phyloP scores from a whole-genome alignment of 1,139 yeast genomes.

The Sugiyamaella pinicola region DNA sequence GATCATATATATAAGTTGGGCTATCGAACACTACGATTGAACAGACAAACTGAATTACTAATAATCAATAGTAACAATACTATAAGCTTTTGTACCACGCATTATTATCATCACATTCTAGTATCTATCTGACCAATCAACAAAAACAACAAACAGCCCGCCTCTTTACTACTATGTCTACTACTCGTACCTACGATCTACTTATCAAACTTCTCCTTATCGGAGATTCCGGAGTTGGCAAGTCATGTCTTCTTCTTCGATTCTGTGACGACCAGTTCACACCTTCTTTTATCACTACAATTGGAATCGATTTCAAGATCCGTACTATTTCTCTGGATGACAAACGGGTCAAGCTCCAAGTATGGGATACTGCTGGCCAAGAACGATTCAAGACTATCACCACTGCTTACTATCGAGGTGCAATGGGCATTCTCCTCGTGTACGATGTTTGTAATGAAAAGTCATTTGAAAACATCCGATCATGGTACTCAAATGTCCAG shows the following conservation, averaged over 20 bases:
- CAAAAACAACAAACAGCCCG: not conserved
- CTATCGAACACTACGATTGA: too few relatives aligned
- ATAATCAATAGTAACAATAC: too few relatives aligned
- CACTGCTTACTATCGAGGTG: conserved; percentile 97
- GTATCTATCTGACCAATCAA: too few relatives aligned
- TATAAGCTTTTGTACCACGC: too few relatives aligned
- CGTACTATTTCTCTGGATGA: conserved; percentile 95
- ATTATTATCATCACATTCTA: too few relatives aligned
- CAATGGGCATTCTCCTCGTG: conserved; percentile 95
- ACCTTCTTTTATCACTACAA: conserved; percentile 94
- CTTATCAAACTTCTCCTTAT: conserved; percentile 91
- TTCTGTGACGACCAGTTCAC: conserved; percentile 97
- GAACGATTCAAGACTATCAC: conserved; percentile 98
- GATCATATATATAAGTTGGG: not conserved
- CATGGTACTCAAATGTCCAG: conserved; percentile 93
- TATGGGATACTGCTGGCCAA: conserved; percentile 99
- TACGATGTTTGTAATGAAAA: conserved; percentile 96
- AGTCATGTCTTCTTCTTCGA: conserved; percentile 89
- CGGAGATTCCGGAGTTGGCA: conserved; percentile 96
- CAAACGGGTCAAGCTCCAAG: conserved; percentile 88
- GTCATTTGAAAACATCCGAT: conserved; percentile 81
- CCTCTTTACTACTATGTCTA: conserved; percentile 34
- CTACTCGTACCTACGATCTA: conserved; percentile 84
- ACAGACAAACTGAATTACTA: too few relatives aligned
- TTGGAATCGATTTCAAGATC: conserved; percentile 97